Evolutionary conservation across 2,329 filamentous ascomycete genomes (phyloP).

Genomic region (Cytospora leucostoma): DNA sequence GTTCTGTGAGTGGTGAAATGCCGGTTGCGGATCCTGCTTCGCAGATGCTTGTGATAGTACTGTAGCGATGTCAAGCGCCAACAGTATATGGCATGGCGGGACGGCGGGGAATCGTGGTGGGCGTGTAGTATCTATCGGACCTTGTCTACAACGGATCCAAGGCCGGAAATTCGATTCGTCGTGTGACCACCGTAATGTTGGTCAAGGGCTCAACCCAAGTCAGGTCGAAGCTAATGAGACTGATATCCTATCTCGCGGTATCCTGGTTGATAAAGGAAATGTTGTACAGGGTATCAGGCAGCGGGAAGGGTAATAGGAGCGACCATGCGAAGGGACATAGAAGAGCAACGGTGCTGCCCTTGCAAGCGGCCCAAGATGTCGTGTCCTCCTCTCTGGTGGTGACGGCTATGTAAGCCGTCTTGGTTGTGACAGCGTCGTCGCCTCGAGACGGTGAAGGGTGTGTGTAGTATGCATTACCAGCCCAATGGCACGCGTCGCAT

Average conservation of each 20-base stretch:
- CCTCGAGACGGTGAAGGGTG: conserved; percentile 18
- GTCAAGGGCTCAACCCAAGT: conserved; percentile 3
- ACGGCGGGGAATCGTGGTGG: neutral
- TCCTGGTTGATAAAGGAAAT: neutral
- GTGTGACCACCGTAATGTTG: neutral
- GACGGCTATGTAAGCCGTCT: neutral
- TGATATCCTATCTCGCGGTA: conserved; percentile 5
- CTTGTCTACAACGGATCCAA: neutral
- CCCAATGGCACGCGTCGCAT: neutral
- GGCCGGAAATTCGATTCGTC: neutral
- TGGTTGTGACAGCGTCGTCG: neutral
- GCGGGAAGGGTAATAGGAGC: conserved; percentile 4
- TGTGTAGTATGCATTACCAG: conserved; percentile 2
- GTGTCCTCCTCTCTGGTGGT: neutral
- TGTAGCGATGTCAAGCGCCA: conserved; percentile 5
- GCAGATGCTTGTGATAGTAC: conserved; percentile 4
- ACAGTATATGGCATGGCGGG: conserved; percentile 12
- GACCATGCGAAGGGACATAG: conserved; percentile 4
- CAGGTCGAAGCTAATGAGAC: neutral
- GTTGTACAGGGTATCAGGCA: conserved; percentile 14
- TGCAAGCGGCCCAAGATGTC: conserved; percentile 3
- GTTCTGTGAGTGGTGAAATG: conserved; percentile 32
- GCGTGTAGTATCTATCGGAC: neutral
- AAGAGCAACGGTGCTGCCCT: conserved; percentile 13
- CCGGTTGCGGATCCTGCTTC: conserved; percentile 13